Conservation (phyloP, 768 basidiomycete genomes). For the Pulveroboletus sp. region DNA sequence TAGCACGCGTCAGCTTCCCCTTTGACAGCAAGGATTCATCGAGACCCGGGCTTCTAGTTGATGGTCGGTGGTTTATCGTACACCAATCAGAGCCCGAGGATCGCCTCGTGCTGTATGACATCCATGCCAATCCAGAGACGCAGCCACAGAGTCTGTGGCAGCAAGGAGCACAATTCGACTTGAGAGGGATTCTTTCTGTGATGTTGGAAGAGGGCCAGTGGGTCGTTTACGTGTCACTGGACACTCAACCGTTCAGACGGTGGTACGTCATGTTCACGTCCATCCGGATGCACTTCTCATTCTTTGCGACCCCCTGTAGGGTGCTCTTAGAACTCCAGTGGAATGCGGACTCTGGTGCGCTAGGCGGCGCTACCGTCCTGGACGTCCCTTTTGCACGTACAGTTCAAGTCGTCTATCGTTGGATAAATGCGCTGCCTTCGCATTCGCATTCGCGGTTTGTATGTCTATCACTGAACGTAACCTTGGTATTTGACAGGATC, state of each 20-base stretch:
- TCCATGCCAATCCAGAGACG: neutral
- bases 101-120: conserved; percentile 5
- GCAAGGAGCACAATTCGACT: neutral
- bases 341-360: neutral
- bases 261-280: neutral
- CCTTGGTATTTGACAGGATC: neutral
- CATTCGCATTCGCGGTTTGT: neutral
- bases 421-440: too few species aligned
- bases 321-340: neutral
- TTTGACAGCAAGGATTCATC: neutral
- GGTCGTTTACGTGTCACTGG: neutral
- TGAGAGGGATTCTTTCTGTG: neutral
- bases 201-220: neutral
- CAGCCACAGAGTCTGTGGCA: neutral
- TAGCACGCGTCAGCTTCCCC: neutral
- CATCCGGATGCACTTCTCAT: neutral
- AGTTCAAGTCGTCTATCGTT: neutral
- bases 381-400: neutral
- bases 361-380: neutral
- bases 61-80: conserved; percentile 2
- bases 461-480: too few species aligned
- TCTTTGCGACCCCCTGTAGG: neutral
- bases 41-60: neutral
- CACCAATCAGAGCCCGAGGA: neutral
- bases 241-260: too few species aligned